phyloP scores from a whole-genome alignment of 139 green algal genomes.

The Spirogloea muscicola region DNA sequence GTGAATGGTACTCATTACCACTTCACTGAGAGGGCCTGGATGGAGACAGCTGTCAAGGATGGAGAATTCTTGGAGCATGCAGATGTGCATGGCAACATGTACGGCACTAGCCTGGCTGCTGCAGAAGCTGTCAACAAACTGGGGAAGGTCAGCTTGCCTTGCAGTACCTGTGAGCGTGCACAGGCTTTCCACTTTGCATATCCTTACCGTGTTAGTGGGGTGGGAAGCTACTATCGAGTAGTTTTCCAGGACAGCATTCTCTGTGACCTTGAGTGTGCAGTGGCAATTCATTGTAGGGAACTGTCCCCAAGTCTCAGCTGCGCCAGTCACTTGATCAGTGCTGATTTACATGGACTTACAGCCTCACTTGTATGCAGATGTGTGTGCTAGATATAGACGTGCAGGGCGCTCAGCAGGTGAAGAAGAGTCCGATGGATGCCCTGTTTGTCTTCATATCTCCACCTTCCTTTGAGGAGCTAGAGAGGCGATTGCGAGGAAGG shows the following conservation, averaged over 20 bases:
- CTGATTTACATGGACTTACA: no score
- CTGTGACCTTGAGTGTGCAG: no score
- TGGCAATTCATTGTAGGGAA: no score
- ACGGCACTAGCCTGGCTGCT: slow-evolving; percentile 51
- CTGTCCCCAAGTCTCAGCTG: no score
- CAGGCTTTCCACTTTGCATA: no score
- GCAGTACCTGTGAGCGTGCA: no score
- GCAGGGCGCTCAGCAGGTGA: slow-evolving; percentile 49
- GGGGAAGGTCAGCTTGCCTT: slow-evolving; percentile 33
- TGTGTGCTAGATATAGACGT: slow-evolving; percentile 61
- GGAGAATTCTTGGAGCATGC: slow-evolving; percentile 56
- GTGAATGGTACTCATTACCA: slow-evolving; percentile 54
- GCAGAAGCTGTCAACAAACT: slow-evolving; percentile 40
- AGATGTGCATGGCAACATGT: slow-evolving; percentile 56
- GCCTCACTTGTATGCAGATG: no score
- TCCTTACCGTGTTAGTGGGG: no score
- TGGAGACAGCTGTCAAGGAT: slow-evolving; percentile 39
- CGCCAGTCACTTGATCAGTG: no score
- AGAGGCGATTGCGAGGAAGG: slow-evolving; percentile 46
- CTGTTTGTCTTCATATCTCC: slow-evolving; percentile 52
- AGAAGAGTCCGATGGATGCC: slow-evolving; percentile 37
- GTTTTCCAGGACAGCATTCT: no score
- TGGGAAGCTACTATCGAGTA: no score
- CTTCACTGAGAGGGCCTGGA: slow-evolving; percentile 36
- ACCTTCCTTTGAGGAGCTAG: slow-evolving; percentile 53